A percentile compares a stretch with the other conserved stretches of the same genome.
Conservation (phyloP, 192 early-diverging fungal genomes). For the Paraglomus brasilianum region DNA sequence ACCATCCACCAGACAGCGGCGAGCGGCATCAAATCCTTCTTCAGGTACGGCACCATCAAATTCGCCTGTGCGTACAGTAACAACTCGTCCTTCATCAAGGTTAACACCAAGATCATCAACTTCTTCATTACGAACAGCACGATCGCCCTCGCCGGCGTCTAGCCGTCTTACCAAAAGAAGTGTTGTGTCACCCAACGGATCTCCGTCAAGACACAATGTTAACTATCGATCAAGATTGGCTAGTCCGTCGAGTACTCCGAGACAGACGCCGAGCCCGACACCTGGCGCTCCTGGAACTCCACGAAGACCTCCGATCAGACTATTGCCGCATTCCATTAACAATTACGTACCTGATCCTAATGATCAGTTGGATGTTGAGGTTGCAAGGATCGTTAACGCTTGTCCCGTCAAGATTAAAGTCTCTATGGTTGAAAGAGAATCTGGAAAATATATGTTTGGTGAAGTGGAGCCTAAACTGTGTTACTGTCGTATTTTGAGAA, state of each 20-base stretch:
- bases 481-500: slow-evolving; percentile 62
- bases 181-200: not conserved
- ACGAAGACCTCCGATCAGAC: slow-evolving; percentile 16
- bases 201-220: slow-evolving; percentile 9
- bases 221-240: slow-evolving; percentile 9
- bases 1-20: not conserved
- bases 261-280: slow-evolving; percentile 30
- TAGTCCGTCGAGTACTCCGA: slow-evolving; percentile 1
- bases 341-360: slow-evolving; percentile 52
- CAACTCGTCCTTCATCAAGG: slow-evolving; percentile 37
- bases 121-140: slow-evolving; percentile 28
- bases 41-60: slow-evolving; percentile 23
- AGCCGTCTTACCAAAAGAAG: not conserved
- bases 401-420: slow-evolving; percentile 54
- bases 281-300: slow-evolving; percentile 22
- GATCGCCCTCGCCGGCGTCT: slow-evolving; percentile 25
- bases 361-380: slow-evolving; percentile 58
- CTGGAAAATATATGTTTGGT: slow-evolving; percentile 66
- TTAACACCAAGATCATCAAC: slow-evolving; percentile 33
- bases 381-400: slow-evolving; percentile 59
- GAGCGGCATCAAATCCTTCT: slow-evolving; percentile 28
- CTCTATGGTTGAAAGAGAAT: slow-evolving; percentile 53
- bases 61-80: slow-evolving; percentile 34
- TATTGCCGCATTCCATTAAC: slow-evolving; percentile 26
- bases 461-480: slow-evolving; percentile 60